Evolutionary conservation across 2,329 filamentous ascomycete genomes (phyloP), one percentile per base, ranked within the genome.

Genomic region (Hortaea werneckii): DNA sequence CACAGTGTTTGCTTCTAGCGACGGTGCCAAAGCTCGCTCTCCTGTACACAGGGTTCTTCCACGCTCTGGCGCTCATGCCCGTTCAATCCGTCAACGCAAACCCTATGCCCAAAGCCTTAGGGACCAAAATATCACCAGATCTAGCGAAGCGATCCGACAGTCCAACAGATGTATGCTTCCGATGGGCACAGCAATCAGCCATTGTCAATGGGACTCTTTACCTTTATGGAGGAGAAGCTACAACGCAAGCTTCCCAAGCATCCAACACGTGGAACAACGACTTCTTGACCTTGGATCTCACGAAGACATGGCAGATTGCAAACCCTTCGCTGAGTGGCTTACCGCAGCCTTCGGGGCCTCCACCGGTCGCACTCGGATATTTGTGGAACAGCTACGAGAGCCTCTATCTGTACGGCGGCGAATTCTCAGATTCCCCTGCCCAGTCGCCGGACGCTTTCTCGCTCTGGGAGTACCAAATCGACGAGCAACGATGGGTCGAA

Each of bases 191-290:
- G 43, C 81, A 85, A 64, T 75, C 72, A 50, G 79, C 85, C 3
- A 61, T 84, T 32, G 72, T 89, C 11, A 87, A 87, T 53, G 84
- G 83, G 10, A 88, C 83, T 0, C 59, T 88, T 3, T 89, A 86
- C 60, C 75, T 87, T 45, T 89, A 87, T 54, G 85, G 85, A 32
- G 85, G 85, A 27, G 75, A 83, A 53, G 75, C 78, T 10, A 83
- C 73, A 42, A 76, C 71, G 1, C 63, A 72, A 11, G 62, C 72
- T 10, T 72, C 73, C 32, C 83, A 88, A 56, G 72, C 67, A 1
- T 65, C 68, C 5, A 68, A 86, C 57, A 82, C 78, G 1, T 88
- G 84, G 84, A 87, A 83, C 54, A 87, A 87, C 57, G 72, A 87
- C 61, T 83, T 89, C 55, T 65, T 88, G 27, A 75, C 75, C 0